These are phyloP conservation scores for Bauhinia variegata DNA, from an alignment of 306 rosid species.

Conservation along the genomic window DNA sequence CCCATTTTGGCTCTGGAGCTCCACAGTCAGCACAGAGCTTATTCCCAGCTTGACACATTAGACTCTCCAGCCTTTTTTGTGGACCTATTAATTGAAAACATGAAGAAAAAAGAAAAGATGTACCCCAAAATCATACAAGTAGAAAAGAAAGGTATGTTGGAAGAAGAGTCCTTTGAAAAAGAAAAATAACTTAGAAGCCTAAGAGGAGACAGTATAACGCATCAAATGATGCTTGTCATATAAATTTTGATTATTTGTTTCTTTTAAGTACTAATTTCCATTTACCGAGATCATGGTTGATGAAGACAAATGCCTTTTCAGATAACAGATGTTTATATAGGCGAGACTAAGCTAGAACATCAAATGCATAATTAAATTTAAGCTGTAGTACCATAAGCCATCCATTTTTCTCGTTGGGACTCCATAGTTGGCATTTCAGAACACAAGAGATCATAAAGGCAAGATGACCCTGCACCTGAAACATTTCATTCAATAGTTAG, in stretches of 20 bases:
- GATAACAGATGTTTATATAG: background rate
- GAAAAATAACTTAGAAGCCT: constrained; percentile 12
- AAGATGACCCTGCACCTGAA: constrained; percentile 53
- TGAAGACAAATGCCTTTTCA: background rate
- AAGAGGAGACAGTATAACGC: background rate
- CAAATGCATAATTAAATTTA: background rate
- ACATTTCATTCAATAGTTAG: constrained; percentile 37
- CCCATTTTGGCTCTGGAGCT: constrained; percentile 94
- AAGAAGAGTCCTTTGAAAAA: background rate
- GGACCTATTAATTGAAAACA: constrained; percentile 59
- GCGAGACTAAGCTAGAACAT: background rate
- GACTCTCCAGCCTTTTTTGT: constrained; percentile 58
- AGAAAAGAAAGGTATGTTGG: background rate
- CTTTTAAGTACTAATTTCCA: background rate
- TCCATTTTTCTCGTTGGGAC: constrained; percentile 46
- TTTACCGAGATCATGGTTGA: background rate
- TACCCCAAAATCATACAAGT: background rate
- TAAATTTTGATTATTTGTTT: no score
- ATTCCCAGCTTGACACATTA: constrained; percentile 62
- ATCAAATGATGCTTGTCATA: no score
- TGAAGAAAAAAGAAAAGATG: constrained; percentile 16
- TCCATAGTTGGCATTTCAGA: constrained; percentile 57
- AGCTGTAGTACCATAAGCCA: constrained; percentile 48
- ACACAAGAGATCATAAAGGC: constrained; percentile 82
- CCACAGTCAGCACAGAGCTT: constrained; percentile 86